Evolutionary conservation across 441 rosid species (phyloP).

Genomic region (Pelargonium myrrhifolium): DNA sequence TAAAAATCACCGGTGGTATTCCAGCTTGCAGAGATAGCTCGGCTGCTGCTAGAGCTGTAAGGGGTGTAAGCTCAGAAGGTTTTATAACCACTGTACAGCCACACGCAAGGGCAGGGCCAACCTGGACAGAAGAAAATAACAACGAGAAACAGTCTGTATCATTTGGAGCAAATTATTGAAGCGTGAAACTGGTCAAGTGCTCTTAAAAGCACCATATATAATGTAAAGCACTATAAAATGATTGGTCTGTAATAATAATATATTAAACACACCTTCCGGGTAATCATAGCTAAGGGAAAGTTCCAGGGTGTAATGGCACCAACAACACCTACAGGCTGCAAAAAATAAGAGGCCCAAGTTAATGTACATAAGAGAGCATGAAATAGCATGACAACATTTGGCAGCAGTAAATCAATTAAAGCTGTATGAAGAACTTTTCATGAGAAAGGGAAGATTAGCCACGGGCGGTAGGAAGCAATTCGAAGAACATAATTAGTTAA

Average conservation of each 20-base stretch:
- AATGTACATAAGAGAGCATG: not conserved
- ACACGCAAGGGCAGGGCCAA: constrained; percentile 98
- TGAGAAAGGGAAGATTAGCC: not conserved
- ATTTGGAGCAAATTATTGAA: constrained; percentile 15
- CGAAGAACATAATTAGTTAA: not conserved
- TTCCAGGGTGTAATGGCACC: constrained; percentile 98
- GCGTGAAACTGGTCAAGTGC: constrained; percentile 4
- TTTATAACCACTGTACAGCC: constrained; percentile 96
- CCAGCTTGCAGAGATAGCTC: constrained; percentile 97
- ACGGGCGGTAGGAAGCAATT: not conserved
- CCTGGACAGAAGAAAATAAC: constrained; percentile 37
- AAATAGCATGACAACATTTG: not conserved
- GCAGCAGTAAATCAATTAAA: not conserved
- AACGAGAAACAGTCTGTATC: constrained; percentile 10
- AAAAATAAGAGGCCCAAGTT: constrained; percentile 15
- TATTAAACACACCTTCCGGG: constrained; percentile 65
- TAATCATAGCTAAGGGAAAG: constrained; percentile 98
- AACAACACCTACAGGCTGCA: constrained; percentile 95
- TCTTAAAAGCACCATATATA: constrained; percentile 9
- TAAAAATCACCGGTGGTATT: constrained; percentile 75
- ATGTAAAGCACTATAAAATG: constrained; percentile 10
- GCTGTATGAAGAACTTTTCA: constrained; percentile 3
- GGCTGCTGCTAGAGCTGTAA: constrained; percentile 91
- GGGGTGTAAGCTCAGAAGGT: constrained; percentile 94
- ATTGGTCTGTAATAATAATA: constrained; percentile 8